Evolutionary conservation across 768 basidiomycete species (phyloP).

Genomic region (Epithele typhae): DNA sequence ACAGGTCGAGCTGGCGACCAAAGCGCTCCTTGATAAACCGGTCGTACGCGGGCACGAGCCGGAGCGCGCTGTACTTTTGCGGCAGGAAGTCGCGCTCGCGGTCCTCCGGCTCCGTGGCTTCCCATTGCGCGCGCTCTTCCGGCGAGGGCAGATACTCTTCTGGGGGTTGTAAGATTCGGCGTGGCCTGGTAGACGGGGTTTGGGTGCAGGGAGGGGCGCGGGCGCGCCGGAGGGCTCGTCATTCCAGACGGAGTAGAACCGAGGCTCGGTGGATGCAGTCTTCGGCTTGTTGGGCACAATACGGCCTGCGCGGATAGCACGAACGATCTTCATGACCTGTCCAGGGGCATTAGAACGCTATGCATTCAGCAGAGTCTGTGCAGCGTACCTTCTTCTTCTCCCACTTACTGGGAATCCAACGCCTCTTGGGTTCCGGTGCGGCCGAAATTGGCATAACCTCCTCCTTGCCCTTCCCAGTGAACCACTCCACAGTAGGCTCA

Average conservation of each 20-base stretch:
- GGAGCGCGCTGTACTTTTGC: conserved; percentile 76
- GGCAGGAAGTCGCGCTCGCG: conserved; percentile 87
- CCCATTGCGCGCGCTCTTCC: conserved; percentile 79
- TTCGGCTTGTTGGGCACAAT: conserved; percentile 89
- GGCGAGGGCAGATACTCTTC: conserved; percentile 91
- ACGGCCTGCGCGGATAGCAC: conserved; percentile 93
- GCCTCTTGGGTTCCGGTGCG: conserved; percentile 91
- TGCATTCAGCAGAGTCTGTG: too few species aligned
- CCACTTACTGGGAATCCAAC: conserved; percentile 99
- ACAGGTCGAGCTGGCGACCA: conserved; percentile 89
- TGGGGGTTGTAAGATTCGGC: conserved; percentile 99
- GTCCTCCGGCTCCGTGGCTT: conserved; percentile 80
- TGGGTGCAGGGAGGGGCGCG: conserved; percentile 92
- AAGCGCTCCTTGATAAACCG: conserved; percentile 93
- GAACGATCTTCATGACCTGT: conserved; percentile 99
- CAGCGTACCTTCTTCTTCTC: conserved; percentile 92
- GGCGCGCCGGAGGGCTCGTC: conserved; percentile 65
- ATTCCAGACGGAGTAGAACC: conserved; percentile 89
- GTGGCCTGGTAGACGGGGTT: conserved; percentile 82
- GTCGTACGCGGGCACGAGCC: conserved; percentile 89
- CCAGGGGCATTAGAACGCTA: not conserved
- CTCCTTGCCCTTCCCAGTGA: conserved; percentile 93
- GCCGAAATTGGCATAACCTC: conserved; percentile 90
- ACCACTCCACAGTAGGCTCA: conserved; percentile 93
- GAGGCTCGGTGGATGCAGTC: conserved; percentile 54